phyloP scores from a whole-genome alignment of 208 protist species.

The Wallacemonas sp. region DNA sequence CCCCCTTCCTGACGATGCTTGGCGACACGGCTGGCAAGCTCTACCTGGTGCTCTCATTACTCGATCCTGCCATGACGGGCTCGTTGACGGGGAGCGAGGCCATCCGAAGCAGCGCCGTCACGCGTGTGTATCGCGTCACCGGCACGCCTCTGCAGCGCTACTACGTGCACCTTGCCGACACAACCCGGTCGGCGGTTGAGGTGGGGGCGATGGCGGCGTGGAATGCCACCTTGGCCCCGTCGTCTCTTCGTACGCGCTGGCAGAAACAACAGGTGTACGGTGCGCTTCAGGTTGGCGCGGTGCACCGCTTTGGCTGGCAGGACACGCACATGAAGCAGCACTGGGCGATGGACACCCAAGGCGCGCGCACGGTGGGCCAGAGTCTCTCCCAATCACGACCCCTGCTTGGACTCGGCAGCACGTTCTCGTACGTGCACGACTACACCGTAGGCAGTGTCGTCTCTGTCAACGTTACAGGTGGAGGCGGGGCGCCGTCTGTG shows the following conservation, averaged over 20 bases:
- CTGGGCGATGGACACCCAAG: conserved; percentile 36
- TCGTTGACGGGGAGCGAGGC: not conserved
- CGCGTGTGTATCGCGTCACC: not conserved
- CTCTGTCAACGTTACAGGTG: not conserved
- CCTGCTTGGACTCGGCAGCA: conserved; percentile 58
- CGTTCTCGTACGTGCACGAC: conserved; percentile 69
- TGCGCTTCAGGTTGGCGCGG: conserved; percentile 31
- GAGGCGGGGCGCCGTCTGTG: not conserved
- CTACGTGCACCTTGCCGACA: conserved; percentile 9
- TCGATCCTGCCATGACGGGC: not conserved
- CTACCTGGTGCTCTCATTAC: conserved; percentile 40
- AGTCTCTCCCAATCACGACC: conserved; percentile 33
- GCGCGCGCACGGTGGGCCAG: conserved; percentile 26
- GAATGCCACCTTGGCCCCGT: not conserved
- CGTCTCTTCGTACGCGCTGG: not conserved
- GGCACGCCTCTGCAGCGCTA: conserved; percentile 9
- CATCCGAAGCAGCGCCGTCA: not conserved
- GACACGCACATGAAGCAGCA: conserved; percentile 56
- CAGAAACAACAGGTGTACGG: conserved; percentile 17
- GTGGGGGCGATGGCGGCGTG: not conserved
- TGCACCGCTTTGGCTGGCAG: conserved; percentile 59
- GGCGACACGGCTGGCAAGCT: conserved; percentile 21
- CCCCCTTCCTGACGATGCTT: conserved; percentile 48
- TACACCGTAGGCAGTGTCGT: conserved; percentile 45
- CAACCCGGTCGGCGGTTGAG: not conserved